A percentile compares a stretch with the other conserved stretches of the same genome.
Conservation (phyloP, 2,329 filamentous ascomycete genomes). For the Colletotrichum spaethianum region DNA sequence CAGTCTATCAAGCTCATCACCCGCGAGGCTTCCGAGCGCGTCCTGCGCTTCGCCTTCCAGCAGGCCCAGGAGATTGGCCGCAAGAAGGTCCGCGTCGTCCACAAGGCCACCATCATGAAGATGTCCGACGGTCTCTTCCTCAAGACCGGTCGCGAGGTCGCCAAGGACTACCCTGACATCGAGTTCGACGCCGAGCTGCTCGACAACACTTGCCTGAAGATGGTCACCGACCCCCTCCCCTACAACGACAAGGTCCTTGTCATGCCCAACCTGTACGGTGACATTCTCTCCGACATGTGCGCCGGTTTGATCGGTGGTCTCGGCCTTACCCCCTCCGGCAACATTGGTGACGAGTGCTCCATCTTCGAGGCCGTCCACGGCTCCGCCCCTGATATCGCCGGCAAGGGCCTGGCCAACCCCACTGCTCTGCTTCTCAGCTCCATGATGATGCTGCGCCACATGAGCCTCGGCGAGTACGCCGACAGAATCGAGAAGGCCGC, state of each 20-base stretch:
- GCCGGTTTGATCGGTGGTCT: conserved; percentile 98
- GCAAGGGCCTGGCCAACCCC: conserved; percentile 96
- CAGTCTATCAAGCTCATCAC: conserved; percentile 99
- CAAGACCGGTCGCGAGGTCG: conserved; percentile 84
- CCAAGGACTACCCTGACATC: conserved; percentile 95
- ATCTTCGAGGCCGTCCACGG: conserved; percentile 99
- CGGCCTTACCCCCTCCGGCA: conserved; percentile 95
- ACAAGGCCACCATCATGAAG: conserved; percentile 99
- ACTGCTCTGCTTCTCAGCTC: conserved; percentile 94
- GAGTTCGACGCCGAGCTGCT: conserved; percentile 98
- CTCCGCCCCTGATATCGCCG: conserved; percentile 95
- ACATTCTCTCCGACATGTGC: conserved; percentile 99
- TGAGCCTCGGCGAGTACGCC: conserved; percentile 90
- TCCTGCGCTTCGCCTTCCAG: conserved; percentile 98
- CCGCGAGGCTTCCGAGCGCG: conserved; percentile 92
- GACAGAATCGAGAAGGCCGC: conserved; percentile 92
- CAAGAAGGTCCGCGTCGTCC: conserved; percentile 96
- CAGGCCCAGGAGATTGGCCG: conserved; percentile 93
- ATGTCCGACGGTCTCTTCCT: conserved; percentile 99
- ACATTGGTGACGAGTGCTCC: conserved; percentile 99
- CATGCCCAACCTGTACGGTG: conserved; percentile 98
- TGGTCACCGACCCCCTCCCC: conserved; percentile 93
- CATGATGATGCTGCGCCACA: conserved; percentile 99
- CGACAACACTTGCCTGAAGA: conserved; percentile 99
- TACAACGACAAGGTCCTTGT: conserved; percentile 99